A percentile compares a stretch with the other conserved stretches of the same genome.
Conservation (phyloP, 208 protist species). For the Acanthamoeba castellanii region DNA sequence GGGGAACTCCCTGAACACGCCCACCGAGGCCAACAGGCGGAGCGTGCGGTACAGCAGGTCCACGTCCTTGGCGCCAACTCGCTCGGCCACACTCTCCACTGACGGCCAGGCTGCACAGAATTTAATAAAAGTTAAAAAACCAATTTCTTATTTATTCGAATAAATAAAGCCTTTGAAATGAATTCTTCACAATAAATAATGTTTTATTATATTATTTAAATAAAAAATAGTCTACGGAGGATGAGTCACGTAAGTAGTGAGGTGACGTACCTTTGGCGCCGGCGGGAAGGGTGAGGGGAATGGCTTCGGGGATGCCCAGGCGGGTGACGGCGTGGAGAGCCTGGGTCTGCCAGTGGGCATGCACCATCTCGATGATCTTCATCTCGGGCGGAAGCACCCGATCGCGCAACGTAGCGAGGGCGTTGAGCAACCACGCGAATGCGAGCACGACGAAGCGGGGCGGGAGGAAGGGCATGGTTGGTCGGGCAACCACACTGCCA, state of each 20-base stretch:
- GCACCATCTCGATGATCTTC: slow-evolving; percentile 59
- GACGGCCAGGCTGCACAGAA: slow-evolving; percentile 3
- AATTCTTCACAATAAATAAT: too few species aligned
- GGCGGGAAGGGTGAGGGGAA: slow-evolving; percentile 14
- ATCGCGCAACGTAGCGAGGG: neutral
- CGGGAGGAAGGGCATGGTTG: neutral
- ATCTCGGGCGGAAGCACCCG: slow-evolving; percentile 61
- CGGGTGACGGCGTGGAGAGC: slow-evolving; percentile 20
- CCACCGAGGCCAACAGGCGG: slow-evolving; percentile 50
- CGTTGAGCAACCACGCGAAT: slow-evolving; percentile 7
- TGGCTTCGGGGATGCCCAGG: slow-evolving; percentile 52
- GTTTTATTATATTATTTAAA: neutral
- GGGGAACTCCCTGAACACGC: slow-evolving; percentile 60
- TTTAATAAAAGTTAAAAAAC: too few species aligned
- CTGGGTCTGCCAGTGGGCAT: slow-evolving; percentile 33
- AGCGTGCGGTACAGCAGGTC: slow-evolving; percentile 60
- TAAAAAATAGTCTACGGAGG: neutral
- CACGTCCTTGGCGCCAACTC: slow-evolving; percentile 26
- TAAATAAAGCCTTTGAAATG: too few species aligned
- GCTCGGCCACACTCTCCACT: slow-evolving; percentile 18
- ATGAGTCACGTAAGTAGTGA: neutral
- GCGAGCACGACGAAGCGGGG: slow-evolving; percentile 18
- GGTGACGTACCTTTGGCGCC: neutral
- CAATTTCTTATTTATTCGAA: neutral
- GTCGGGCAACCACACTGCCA: slow-evolving; percentile 3